phyloP scores from a whole-genome alignment of 139 green algal genomes.

The Chlorella sp. region DNA sequence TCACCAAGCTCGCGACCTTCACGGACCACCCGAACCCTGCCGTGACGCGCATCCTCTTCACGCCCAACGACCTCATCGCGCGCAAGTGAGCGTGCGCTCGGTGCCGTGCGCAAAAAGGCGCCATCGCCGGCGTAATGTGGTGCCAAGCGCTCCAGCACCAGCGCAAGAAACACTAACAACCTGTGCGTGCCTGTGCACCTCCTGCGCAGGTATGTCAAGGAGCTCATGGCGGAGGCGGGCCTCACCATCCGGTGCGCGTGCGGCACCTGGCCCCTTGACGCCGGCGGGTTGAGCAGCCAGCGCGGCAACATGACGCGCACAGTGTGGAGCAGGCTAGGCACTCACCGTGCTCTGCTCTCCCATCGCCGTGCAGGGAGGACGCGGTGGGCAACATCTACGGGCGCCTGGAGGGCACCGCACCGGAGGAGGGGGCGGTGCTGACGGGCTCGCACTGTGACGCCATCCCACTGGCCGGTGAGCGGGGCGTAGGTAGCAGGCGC shows the following conservation, averaged over 20 bases:
- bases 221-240: slow-evolving; percentile 66
- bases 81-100: slow-evolving; percentile 17
- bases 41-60: slow-evolving; percentile 93
- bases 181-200: not conserved
- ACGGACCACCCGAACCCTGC: slow-evolving; percentile 75
- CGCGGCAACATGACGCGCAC: not conserved
- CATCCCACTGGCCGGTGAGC: slow-evolving; percentile 78
- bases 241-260: slow-evolving; percentile 32
- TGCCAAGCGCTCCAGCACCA: no score
- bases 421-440: slow-evolving; percentile 40
- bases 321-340: not conserved
- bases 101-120: no score
- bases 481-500: not conserved
- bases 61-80: slow-evolving; percentile 69
- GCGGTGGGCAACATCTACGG: slow-evolving; percentile 91
- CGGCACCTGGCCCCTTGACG: no score
- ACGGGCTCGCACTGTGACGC: slow-evolving; percentile 91
- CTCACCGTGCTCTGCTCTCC: not conserved
- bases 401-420: slow-evolving; percentile 54
- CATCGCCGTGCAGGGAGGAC: slow-evolving; percentile 60
- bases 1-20: slow-evolving; percentile 68
- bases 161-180: no score
- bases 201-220: slow-evolving; percentile 68
- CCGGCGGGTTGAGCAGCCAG: not conserved
- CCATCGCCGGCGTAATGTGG: no score